phyloP scores from a whole-genome alignment of 2,329 filamentous ascomycete genomes.

The Trichoderma atrobrunneum region DNA sequence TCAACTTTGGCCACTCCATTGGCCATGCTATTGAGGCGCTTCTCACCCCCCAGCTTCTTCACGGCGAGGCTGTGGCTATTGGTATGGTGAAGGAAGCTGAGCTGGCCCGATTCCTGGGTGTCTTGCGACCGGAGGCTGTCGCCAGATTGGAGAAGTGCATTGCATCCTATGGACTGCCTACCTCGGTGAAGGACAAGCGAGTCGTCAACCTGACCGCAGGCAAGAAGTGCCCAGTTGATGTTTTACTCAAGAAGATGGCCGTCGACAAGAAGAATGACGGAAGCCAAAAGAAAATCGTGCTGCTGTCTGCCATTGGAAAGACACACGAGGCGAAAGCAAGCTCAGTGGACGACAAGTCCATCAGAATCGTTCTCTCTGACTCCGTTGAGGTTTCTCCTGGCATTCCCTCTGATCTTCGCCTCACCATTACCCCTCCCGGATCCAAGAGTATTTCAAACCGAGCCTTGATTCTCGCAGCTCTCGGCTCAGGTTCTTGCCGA shows the following conservation, averaged over 20 bases:
- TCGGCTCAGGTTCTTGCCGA: conserved; percentile 80
- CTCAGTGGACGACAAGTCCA: conserved; percentile 80
- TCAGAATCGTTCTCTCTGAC: conserved; percentile 78
- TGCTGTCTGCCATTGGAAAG: conserved; percentile 84
- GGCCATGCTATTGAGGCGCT: conserved; percentile 96
- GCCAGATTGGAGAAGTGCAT: conserved; percentile 90
- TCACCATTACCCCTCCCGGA: conserved; percentile 83
- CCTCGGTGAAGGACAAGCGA: conserved; percentile 76
- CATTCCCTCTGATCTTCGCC: conserved; percentile 61
- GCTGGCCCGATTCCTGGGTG: conserved; percentile 81
- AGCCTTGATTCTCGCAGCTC: conserved; percentile 86
- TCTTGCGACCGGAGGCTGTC: conserved; percentile 82
- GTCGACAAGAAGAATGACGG: conserved; percentile 99
- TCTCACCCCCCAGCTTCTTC: conserved; percentile 88
- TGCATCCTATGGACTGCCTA: conserved; percentile 87
- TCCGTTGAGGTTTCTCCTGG: conserved; percentile 72
- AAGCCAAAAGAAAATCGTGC: conserved; percentile 89
- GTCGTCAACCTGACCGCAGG: conserved; percentile 79
- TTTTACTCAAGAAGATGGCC: conserved; percentile 87
- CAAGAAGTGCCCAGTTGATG: conserved; percentile 83
- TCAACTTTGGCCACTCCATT: conserved; percentile 98
- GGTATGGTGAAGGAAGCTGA: conserved; percentile 99
- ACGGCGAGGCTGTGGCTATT: conserved; percentile 93
- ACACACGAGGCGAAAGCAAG: conserved; percentile 86
- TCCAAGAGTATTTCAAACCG: conserved; percentile 98